phyloP scores from a whole-genome alignment of 768 basidiomycete species.

The Podaxis sp. region DNA sequence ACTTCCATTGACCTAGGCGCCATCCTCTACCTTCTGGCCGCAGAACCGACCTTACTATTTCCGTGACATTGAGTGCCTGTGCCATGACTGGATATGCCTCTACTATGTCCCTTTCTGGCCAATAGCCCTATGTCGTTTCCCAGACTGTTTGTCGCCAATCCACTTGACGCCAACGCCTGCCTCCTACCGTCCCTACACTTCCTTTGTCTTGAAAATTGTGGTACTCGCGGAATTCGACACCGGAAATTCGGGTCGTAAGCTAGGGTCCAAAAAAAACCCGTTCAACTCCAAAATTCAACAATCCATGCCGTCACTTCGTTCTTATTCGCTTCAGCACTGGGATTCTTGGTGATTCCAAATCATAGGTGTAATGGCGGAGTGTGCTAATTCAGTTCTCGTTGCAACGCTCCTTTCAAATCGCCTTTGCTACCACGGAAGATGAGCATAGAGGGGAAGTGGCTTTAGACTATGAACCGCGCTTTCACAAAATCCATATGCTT shows the following conservation, averaged over 20 bases:
- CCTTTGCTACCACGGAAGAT: constrained; percentile 1
- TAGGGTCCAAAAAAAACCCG: background rate
- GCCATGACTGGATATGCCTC: background rate
- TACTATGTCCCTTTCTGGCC: background rate
- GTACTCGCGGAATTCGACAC: background rate
- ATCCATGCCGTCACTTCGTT: background rate
- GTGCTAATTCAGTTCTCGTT: background rate
- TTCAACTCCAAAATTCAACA: background rate
- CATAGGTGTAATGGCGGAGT: constrained; percentile 3
- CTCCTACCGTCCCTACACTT: background rate
- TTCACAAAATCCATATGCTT: background rate
- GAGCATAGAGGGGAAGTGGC: constrained; percentile 2
- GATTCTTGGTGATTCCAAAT: constrained; percentile 1
- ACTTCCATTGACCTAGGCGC: constrained; percentile 1
- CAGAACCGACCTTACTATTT: constrained; percentile 9
- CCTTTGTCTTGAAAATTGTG: background rate
- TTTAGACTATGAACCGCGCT: background rate
- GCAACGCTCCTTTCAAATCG: constrained; percentile 5
- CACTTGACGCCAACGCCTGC: background rate
- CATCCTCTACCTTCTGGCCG: constrained; percentile 1
- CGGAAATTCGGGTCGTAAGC: background rate
- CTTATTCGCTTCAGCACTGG: constrained; percentile 4
- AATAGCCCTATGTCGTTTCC: background rate
- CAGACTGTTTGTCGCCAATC: background rate
- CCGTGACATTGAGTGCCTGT: background rate